Evolutionary conservation across 2,329 filamentous ascomycete species (phyloP).

Genomic region (Xylariaceae sp.): DNA sequence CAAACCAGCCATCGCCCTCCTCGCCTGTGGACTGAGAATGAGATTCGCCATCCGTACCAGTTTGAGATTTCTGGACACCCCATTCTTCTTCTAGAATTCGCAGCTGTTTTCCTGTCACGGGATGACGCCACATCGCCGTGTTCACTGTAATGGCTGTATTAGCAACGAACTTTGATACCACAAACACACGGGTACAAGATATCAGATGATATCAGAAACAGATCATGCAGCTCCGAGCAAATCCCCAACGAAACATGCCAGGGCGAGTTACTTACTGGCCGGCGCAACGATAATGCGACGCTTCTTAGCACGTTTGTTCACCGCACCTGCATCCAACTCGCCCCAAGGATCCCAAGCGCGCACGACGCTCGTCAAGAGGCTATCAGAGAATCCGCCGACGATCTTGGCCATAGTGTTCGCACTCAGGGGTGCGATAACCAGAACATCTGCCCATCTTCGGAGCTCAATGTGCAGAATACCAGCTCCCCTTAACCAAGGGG

Average conservation of each 20-base stretch:
- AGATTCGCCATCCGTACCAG: neutral
- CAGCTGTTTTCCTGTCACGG: slow-evolving; percentile 73
- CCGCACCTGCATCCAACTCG: slow-evolving; percentile 44
- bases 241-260: neutral
- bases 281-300: slow-evolving; percentile 74
- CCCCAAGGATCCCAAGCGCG: slow-evolving; percentile 85
- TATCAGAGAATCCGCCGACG: slow-evolving; percentile 72
- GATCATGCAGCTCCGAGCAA: no score
- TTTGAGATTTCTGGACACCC: slow-evolving; percentile 44
- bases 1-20: slow-evolving; percentile 54
- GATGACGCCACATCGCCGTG: slow-evolving; percentile 85
- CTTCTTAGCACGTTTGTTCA: slow-evolving; percentile 35
- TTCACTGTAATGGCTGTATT: slow-evolving; percentile 64
- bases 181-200: neutral
- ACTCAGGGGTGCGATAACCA: slow-evolving; percentile 76
- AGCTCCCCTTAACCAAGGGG: slow-evolving; percentile 74
- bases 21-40: slow-evolving; percentile 7
- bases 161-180: neutral
- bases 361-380: slow-evolving; percentile 69
- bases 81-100: slow-evolving; percentile 70
- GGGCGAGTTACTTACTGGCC: slow-evolving; percentile 16
- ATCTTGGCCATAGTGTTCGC: slow-evolving; percentile 89
- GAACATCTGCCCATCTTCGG: slow-evolving; percentile 71
- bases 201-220: neutral
- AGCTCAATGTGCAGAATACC: slow-evolving; percentile 89